Percentiles rank a stretch among this genome's conserved stretches.
Conservation (phyloP, 176 grass and related monocot genomes). For the Lolium rigidum region DNA sequence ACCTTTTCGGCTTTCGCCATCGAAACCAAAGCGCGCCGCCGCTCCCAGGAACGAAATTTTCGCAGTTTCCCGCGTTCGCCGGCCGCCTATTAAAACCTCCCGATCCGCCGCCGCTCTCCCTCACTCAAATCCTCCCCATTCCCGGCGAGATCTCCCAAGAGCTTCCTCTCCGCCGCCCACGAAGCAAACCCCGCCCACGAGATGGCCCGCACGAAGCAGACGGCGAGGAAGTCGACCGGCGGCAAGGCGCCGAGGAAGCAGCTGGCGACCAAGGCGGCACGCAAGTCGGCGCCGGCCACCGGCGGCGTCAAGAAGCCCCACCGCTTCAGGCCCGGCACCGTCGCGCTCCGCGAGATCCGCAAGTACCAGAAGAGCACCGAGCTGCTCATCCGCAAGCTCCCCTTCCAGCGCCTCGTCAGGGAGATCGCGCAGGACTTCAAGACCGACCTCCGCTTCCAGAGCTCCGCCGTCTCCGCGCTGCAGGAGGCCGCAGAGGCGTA, state of each 20-base stretch:
- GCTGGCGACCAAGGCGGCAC: no score
- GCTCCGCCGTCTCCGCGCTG: constrained; percentile 57
- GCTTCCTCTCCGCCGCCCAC: no score
- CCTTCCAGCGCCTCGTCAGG: constrained; percentile 66
- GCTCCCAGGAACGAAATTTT: not conserved
- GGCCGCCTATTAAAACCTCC: constrained; percentile 12
- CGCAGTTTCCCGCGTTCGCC: constrained; percentile 23
- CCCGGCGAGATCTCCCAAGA: not conserved
- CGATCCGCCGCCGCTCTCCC: fast-evolving
- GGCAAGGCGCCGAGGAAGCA: no score
- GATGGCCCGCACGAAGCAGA: no score
- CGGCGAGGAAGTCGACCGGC: no score
- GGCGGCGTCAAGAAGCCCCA: constrained; percentile 71
- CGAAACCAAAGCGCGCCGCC: not conserved
- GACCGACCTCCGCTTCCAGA: constrained; percentile 80
- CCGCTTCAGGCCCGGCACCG: constrained; percentile 66
- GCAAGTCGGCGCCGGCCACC: constrained; percentile 67
- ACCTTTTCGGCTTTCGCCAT: no score
- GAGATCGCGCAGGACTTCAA: constrained; percentile 85
- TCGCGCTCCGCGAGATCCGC: constrained; percentile 71
- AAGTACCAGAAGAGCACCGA: constrained; percentile 87
- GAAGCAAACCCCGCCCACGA: not conserved
- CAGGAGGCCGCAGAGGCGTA: constrained; percentile 79
- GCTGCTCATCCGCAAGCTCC: constrained; percentile 72
- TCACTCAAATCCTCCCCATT: not conserved